A percentile compares a stretch with the other conserved stretches of the same genome.
Evolutionary conservation across 192 early-diverging fungal genomes (phyloP).

Genomic region (Chytriomyces hyalinus): DNA sequence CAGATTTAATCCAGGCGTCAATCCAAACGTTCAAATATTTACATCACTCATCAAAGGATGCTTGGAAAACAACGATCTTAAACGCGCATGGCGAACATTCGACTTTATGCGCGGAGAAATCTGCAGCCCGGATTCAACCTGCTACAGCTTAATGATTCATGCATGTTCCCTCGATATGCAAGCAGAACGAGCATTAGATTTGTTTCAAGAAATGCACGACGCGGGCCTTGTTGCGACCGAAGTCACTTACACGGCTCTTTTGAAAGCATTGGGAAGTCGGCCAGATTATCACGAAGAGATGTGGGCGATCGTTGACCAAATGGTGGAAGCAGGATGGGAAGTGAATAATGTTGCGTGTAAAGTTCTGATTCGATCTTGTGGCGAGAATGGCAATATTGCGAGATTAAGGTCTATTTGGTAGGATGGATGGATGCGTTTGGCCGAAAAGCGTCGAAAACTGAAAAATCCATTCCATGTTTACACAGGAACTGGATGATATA

Average conservation of each 20-base stretch:
- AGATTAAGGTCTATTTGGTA: slow-evolving; percentile 67
- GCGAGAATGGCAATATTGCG: slow-evolving; percentile 73
- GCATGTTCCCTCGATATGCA: slow-evolving; percentile 84
- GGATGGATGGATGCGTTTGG: neutral
- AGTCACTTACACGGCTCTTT: slow-evolving; percentile 86
- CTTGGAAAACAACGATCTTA: slow-evolving; percentile 66
- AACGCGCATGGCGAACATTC: slow-evolving; percentile 90
- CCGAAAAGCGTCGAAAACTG: too few relatives aligned
- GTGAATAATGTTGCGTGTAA: slow-evolving; percentile 83
- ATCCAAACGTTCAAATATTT: slow-evolving; percentile 66
- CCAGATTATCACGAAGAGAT: slow-evolving; percentile 85
- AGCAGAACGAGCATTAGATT: slow-evolving; percentile 87
- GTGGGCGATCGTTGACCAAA: slow-evolving; percentile 79
- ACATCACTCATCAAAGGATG: slow-evolving; percentile 86
- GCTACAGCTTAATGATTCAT: slow-evolving; percentile 89
- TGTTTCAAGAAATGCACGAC: slow-evolving; percentile 88
- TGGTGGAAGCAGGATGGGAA: slow-evolving; percentile 82
- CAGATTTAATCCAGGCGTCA: slow-evolving; percentile 19
- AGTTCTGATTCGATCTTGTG: slow-evolving; percentile 77
- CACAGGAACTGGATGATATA: slow-evolving; percentile 20
- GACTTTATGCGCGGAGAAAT: slow-evolving; percentile 82
- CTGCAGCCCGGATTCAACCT: slow-evolving; percentile 75
- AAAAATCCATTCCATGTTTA: too few relatives aligned
- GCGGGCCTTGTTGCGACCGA: slow-evolving; percentile 73
- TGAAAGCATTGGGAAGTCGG: slow-evolving; percentile 80